Evolutionary conservation across 1,284 basidiomycete genomes (phyloP).

Genomic region (Lignosus rhinocerotis): DNA sequence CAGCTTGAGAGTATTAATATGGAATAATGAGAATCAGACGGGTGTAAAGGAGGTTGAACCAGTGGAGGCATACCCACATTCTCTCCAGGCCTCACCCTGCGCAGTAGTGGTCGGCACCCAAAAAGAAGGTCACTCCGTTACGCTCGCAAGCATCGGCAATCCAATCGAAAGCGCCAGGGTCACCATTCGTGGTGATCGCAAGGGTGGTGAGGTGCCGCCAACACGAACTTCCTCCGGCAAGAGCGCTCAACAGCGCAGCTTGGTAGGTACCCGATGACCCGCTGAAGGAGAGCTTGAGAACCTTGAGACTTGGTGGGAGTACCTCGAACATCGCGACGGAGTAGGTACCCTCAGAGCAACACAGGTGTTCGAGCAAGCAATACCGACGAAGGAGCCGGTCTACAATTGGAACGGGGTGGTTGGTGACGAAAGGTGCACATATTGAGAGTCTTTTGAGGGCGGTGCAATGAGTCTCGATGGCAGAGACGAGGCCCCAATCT

Average conservation of each 20-base stretch:
- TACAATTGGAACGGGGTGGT: background rate
- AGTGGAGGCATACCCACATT: background rate
- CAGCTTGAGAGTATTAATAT: too few relatives aligned
- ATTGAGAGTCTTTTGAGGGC: conserved; percentile 3
- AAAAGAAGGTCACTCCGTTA: background rate
- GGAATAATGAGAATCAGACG: too few relatives aligned
- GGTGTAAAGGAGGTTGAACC: too few relatives aligned
- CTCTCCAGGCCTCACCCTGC: background rate
- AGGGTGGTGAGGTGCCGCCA: background rate
- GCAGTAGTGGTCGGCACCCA: background rate
- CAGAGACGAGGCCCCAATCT: conserved; percentile 3
- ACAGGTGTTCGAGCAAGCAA: background rate
- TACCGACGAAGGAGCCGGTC: background rate
- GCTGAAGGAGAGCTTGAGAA: background rate
- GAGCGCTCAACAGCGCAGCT: background rate
- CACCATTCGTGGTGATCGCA: background rate
- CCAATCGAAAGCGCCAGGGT: background rate
- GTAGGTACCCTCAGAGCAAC: background rate
- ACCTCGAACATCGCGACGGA: background rate
- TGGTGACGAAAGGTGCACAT: background rate
- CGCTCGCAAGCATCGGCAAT: background rate
- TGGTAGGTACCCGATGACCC: background rate
- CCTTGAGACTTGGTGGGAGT: background rate
- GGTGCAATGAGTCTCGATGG: conserved; percentile 7
- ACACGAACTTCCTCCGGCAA: background rate